Conservation (phyloP, 805 yeast genomes). For the Limtongozyma cylindracea region DNA sequence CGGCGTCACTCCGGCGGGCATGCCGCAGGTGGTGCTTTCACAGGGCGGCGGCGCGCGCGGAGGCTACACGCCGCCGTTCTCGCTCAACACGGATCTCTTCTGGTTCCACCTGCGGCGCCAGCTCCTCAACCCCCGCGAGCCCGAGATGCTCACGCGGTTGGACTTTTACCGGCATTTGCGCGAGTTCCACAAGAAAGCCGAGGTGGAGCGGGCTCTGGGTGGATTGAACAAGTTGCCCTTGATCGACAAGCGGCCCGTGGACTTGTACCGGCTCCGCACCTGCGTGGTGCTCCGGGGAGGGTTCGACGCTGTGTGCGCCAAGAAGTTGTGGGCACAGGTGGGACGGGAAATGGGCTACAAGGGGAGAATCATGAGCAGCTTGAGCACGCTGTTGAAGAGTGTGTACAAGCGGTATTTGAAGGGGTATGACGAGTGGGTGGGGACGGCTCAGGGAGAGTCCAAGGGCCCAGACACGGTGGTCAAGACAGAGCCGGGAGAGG, state of each 20-base stretch:
- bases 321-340: constrained; percentile 61
- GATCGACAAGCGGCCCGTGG: constrained; percentile 40
- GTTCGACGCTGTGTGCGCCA: constrained; percentile 28
- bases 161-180: no score
- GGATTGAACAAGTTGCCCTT: constrained; percentile 29
- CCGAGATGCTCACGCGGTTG: no score
- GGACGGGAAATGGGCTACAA: constrained; percentile 62
- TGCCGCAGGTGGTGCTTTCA: no score
- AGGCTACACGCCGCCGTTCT: no score
- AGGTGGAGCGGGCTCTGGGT: no score
- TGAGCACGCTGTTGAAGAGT: constrained; percentile 38
- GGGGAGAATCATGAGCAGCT: constrained; percentile 45
- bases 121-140: no score
- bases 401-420: constrained; percentile 15
- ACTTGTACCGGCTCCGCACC: constrained; percentile 29
- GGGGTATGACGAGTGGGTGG: constrained; percentile 1
- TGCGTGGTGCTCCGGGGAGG: constrained; percentile 48
- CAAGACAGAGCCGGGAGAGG: constrained; percentile 3
- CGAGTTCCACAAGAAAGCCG: no score
- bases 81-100: no score
- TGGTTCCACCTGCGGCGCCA: no score
- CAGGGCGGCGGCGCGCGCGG: no score
- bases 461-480: neutral
- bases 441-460: neutral
- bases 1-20: no score